Percentiles rank a stretch among this genome's conserved stretches.
Evolutionary conservation across 306 rosid species (phyloP).

Genomic region (Cicer cuneatum): DNA sequence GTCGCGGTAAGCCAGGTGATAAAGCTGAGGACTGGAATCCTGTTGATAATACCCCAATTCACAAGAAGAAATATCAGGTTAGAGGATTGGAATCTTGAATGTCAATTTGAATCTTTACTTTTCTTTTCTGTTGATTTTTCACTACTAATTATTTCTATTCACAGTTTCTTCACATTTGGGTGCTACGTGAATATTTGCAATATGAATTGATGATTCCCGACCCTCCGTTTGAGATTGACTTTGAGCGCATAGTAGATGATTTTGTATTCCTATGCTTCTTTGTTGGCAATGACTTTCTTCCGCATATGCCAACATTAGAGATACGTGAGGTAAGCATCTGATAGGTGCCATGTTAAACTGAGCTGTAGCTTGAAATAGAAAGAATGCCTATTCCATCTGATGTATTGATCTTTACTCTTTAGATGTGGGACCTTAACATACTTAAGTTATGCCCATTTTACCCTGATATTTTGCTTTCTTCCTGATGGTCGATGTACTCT

Average conservation of each 20-base stretch:
- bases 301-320: conserved; percentile 96
- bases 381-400: conserved; percentile 33
- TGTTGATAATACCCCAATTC: conserved; percentile 76
- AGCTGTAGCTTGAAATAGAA: conserved; percentile 35
- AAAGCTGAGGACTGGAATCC: conserved; percentile 65
- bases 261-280: conserved; percentile 89
- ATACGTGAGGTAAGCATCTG: conserved; percentile 82
- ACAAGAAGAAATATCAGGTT: conserved; percentile 98
- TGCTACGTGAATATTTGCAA: conserved; percentile 88
- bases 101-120: conserved; percentile 39
- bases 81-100: conserved; percentile 40
- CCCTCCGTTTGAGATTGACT: conserved; percentile 79
- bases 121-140: conserved; percentile 29
- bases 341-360: conserved; percentile 36
- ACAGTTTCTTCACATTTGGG: conserved; percentile 91
- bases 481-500: conserved; percentile 35
- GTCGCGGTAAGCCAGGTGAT: conserved; percentile 72
- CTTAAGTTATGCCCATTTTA: conserved; percentile 10
- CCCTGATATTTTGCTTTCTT: conserved; percentile 18
- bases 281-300: conserved; percentile 95
- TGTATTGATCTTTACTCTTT: background rate
- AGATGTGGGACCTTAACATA: conserved; percentile 14
- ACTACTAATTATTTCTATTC: conserved; percentile 36
- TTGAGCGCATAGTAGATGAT: conserved; percentile 83
- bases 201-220: conserved; percentile 73